phyloP scores from a whole-genome alignment of 495 filamentous ascomycete genomes.

The Daldinia grandis region DNA sequence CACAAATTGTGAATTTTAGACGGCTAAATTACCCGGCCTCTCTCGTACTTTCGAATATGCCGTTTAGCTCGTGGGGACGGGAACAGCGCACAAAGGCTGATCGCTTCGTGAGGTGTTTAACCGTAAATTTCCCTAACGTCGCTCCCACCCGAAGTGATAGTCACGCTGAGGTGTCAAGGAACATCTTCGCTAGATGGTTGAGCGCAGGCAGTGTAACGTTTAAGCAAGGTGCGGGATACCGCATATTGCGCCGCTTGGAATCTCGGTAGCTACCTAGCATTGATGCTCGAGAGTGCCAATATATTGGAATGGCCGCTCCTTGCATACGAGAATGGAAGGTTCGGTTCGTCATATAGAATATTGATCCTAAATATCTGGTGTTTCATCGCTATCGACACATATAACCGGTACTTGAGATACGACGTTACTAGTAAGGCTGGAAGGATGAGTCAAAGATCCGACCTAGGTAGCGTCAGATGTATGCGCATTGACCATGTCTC shows the following conservation, averaged over 20 bases:
- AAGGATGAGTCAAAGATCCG: conserved; percentile 10
- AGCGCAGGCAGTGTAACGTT: conserved; percentile 33
- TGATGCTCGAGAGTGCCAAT: conserved; percentile 23
- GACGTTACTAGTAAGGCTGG: conserved; percentile 42
- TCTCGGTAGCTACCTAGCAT: conserved; percentile 18
- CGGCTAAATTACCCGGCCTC: conserved; percentile 33
- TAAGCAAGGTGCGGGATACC: conserved; percentile 23
- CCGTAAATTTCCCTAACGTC: conserved; percentile 17
- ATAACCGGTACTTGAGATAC: conserved; percentile 34
- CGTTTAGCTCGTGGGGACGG: conserved; percentile 17
- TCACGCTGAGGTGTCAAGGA: conserved; percentile 9
- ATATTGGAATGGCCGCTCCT: conserved; percentile 21
- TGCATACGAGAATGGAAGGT: conserved; percentile 32
- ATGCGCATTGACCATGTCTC: conserved; percentile 7
- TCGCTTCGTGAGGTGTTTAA: conserved; percentile 24
- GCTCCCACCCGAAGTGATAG: conserved; percentile 20
- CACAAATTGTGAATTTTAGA: background rate
- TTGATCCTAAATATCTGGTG: conserved; percentile 16
- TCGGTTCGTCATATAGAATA: conserved; percentile 27
- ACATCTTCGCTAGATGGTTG: conserved; percentile 13
- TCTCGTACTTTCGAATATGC: conserved; percentile 8
- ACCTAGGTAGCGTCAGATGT: conserved; percentile 1
- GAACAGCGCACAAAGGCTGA: conserved; percentile 7
- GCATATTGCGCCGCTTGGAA: conserved; percentile 31
- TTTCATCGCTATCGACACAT: conserved; percentile 19